These are phyloP conservation scores for Penicillium brasilianum DNA, from an alignment of 2,329 filamentous ascomycete genomes.

Conservation along the genomic window DNA sequence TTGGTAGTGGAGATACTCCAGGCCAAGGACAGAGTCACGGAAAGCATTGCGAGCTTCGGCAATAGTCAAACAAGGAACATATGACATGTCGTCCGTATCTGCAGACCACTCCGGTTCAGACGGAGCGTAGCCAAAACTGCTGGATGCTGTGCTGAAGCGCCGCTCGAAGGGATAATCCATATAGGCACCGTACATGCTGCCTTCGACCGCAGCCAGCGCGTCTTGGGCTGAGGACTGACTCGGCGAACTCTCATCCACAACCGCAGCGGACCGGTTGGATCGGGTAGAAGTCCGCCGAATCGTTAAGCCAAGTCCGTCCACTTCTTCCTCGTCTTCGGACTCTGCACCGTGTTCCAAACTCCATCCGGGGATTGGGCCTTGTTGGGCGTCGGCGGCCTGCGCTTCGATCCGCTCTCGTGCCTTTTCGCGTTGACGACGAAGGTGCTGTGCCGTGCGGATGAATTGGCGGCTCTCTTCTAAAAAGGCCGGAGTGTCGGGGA, in stretches of 20 bases:
- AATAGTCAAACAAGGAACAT: conserved; percentile 90
- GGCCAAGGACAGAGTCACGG: conserved; percentile 86
- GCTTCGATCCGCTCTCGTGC: conserved; percentile 65
- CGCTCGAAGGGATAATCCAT: conserved; percentile 66
- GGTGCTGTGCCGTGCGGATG: conserved; percentile 44
- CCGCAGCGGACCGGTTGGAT: conserved; percentile 38
- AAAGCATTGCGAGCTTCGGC: conserved; percentile 82
- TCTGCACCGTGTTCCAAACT: conserved; percentile 79
- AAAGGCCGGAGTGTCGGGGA: conserved; percentile 68
- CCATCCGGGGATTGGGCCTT: conserved; percentile 70
- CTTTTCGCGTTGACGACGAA: conserved; percentile 56
- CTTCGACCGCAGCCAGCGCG: conserved; percentile 66
- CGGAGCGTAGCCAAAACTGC: conserved; percentile 53
- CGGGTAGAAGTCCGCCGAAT: conserved; percentile 42
- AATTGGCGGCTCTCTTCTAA: conserved; percentile 51
- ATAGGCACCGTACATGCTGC: conserved; percentile 77
- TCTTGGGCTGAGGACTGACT: conserved; percentile 55
- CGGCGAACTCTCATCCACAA: conserved; percentile 58
- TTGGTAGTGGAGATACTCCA: conserved; percentile 91
- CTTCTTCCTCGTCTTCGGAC: conserved; percentile 51
- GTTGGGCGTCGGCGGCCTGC: conserved; percentile 59
- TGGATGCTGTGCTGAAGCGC: conserved; percentile 81
- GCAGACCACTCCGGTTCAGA: conserved; percentile 51
- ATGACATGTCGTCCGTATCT: conserved; percentile 81
- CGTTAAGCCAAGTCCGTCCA: conserved; percentile 42